Evolutionary conservation across 2,329 filamentous ascomycete genomes (phyloP), one percentile per base, ranked within the genome.

Genomic region (Trichoderma sp.): DNA sequence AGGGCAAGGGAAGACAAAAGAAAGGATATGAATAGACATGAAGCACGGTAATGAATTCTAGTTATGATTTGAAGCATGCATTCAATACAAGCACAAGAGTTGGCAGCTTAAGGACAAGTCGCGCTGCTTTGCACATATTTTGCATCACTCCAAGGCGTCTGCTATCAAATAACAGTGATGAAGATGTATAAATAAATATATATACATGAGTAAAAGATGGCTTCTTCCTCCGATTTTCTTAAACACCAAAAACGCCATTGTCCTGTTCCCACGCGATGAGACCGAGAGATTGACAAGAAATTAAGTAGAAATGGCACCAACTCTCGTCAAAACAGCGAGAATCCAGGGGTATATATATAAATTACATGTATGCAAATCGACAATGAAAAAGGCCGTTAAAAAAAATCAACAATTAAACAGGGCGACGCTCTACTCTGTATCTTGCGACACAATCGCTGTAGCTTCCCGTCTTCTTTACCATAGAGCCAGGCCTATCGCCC

Each of bases 401-500:
- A 21, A 31, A 4, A 5, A 29, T 5, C 14, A 29, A 19, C 6
- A 6, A n/a, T n/a, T n/a, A n/a, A 37, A 29, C 19, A 5, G n/a
- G 21, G 3, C 3, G 5, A 11, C 3, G 16, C 31, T 33, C 5
- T 19, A 8, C 11, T 27, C 27, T 27, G 27, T 29, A 56, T 33
- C 29, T 56, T 33, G 47, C 40, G 14, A 4, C n/a, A 33, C 43
- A 43, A 43, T 8, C 19, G 40, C 40, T 24, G 8, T 21, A 21
- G 43, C n/a, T 47, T 47, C 14, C 33, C 27, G 27, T 27, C 21
- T 19, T 10, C 13, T 7, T 6, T 21, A 49, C 76, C 76, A 83
- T 53, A 83, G 71, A 59, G 83, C 47, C 14, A 82, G 71, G 78
- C 78, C 83, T 3, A 83, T 43, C 7, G 79, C 79, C 0, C 79